Evolutionary conservation across 1,284 basidiomycete genomes (phyloP).

Genomic region (Puccinia horiana): DNA sequence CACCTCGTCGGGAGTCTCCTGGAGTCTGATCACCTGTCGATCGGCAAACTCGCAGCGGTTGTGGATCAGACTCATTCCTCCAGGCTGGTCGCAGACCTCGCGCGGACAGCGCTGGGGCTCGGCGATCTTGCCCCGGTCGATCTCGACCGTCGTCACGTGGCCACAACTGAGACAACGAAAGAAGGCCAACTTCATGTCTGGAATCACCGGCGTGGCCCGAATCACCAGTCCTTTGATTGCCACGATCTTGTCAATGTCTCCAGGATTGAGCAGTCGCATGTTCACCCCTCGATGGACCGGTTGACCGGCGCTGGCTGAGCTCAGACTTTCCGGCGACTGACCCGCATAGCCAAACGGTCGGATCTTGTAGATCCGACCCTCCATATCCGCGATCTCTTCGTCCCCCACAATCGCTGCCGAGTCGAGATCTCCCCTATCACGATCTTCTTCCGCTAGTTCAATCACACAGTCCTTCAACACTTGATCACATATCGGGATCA

Average conservation of each 20-base stretch:
- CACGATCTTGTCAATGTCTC: conserved; percentile 92
- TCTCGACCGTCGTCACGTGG: conserved; percentile 90
- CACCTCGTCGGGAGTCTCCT: conserved; percentile 95
- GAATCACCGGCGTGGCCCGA: conserved; percentile 93
- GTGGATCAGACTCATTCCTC: conserved; percentile 92
- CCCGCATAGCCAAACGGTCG: conserved; percentile 75
- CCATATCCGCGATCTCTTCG: conserved; percentile 46
- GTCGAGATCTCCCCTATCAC: neutral
- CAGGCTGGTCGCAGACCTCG: conserved; percentile 80
- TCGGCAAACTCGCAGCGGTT: conserved; percentile 96
- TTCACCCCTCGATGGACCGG: conserved; percentile 64
- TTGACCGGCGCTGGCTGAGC: conserved; percentile 40
- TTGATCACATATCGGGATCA: conserved; percentile 95
- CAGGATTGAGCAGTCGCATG: conserved; percentile 87
- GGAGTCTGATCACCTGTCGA: conserved; percentile 88
- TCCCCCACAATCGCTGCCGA: neutral
- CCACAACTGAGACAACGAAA: conserved; percentile 96
- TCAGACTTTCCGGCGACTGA: conserved; percentile 45
- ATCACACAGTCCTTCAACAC: conserved; percentile 74
- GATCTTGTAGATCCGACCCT: conserved; percentile 67
- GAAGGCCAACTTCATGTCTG: conserved; percentile 96
- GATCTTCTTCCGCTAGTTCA: conserved; percentile 54
- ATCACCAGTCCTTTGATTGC: conserved; percentile 96
- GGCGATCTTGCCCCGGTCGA: conserved; percentile 91
- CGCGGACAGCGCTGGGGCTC: conserved; percentile 89